Conservation (phyloP, 305 asterid species). For the Stenogyne calaminthoides region DNA sequence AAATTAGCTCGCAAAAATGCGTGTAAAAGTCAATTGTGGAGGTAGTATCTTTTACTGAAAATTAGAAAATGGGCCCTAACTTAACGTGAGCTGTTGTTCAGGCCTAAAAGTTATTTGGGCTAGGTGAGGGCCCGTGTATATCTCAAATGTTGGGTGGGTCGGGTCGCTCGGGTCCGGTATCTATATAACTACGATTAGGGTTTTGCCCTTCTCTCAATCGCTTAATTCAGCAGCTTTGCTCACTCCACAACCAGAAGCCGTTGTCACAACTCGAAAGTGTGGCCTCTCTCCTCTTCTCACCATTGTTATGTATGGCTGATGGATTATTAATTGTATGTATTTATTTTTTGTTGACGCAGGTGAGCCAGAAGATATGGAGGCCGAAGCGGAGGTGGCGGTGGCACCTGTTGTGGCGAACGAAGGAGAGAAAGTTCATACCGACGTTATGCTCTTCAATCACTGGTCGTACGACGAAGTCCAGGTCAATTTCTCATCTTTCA, state of each 20-base stretch:
- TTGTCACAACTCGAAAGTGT: conserved; percentile 13
- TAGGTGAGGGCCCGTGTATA: too few species aligned
- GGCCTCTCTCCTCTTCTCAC: neutral
- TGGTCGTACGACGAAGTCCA: conserved; percentile 81
- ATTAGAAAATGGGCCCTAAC: too few species aligned
- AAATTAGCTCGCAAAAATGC: too few species aligned
- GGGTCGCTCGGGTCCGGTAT: too few species aligned
- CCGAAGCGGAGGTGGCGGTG: conserved; percentile 30
- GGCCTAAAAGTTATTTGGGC: too few species aligned
- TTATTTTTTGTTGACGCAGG: conserved; percentile 26
- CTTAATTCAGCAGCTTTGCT: conserved; percentile 2
- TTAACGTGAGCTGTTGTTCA: too few species aligned
- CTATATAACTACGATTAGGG: conserved; percentile 25
- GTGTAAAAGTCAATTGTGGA: too few species aligned
- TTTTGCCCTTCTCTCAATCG: neutral
- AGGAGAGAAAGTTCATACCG: conserved; percentile 46
- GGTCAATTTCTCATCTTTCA: conserved; percentile 31
- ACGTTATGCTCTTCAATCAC: conserved; percentile 67
- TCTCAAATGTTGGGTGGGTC: too few species aligned
- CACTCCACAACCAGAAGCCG: conserved; percentile 21
- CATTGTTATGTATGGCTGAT: neutral
- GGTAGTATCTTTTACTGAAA: too few species aligned
- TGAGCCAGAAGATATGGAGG: conserved; percentile 38
- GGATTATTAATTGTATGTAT: neutral
- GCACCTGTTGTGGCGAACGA: neutral